Evolutionary conservation across 2,329 filamentous ascomycete genomes (phyloP).

Genomic region (Orbilia ellipsospora): DNA sequence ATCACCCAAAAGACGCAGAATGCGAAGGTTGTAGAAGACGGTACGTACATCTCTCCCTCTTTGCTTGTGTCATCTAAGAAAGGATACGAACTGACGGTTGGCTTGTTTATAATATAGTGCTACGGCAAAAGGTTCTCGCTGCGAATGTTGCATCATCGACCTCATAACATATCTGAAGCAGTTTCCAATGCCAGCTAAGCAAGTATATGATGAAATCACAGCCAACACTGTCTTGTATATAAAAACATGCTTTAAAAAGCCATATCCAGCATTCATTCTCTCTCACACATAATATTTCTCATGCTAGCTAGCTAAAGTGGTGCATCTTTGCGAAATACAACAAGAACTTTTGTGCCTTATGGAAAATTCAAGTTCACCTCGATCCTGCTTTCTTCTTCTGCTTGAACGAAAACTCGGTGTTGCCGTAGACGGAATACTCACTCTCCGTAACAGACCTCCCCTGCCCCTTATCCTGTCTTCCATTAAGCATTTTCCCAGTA

Average conservation of each 20-base stretch:
- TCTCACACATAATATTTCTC: too few species aligned
- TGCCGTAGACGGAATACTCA: slow-evolving; percentile 8
- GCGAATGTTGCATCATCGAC: slow-evolving; percentile 33
- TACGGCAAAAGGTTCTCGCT: slow-evolving; percentile 43
- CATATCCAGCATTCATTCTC: too few species aligned
- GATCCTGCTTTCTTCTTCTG: background rate
- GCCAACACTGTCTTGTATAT: too few species aligned
- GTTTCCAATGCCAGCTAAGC: too few species aligned
- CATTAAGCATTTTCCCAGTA: background rate
- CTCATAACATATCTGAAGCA: slow-evolving; percentile 1
- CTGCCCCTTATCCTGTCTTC: background rate
- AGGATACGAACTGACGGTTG: background rate
- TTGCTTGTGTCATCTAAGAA: background rate
- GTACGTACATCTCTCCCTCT: slow-evolving; percentile 17
- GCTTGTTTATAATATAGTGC: slow-evolving; percentile 8
- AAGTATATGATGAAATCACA: too few species aligned
- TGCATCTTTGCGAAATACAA: too few species aligned
- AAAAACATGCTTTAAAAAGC: too few species aligned
- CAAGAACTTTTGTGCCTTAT: background rate
- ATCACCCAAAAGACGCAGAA: slow-evolving; percentile 82
- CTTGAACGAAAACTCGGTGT: slow-evolving; percentile 14
- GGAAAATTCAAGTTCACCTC: background rate
- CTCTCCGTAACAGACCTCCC: background rate
- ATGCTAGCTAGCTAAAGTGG: too few species aligned
- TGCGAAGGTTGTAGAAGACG: slow-evolving; percentile 87